Conservation (phyloP, 2,329 filamentous ascomycete genomes). For the Mycosphaerella sp. region DNA sequence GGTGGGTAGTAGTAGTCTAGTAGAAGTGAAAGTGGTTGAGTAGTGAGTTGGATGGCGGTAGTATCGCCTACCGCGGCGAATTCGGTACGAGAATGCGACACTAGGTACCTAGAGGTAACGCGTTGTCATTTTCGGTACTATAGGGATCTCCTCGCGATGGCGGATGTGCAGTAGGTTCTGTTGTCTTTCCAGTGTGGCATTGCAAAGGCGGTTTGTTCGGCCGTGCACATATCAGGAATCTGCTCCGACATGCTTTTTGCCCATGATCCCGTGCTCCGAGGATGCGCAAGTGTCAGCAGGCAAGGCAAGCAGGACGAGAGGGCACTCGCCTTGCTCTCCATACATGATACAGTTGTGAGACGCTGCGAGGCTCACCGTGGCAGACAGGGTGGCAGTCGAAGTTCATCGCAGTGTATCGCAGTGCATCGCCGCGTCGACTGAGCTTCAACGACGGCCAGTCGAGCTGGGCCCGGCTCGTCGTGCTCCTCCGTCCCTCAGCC, state of each 20-base stretch:
- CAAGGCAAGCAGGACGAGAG: neutral
- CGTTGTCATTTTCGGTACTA: slow-evolving; percentile 9
- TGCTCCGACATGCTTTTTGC: slow-evolving; percentile 17
- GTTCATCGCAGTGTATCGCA: neutral
- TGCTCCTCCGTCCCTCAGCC: slow-evolving; percentile 7
- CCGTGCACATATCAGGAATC: slow-evolving; percentile 16
- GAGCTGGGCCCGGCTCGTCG: slow-evolving; percentile 9
- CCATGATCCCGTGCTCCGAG: neutral
- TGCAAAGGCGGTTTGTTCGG: slow-evolving; percentile 15
- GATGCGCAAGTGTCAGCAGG: neutral
- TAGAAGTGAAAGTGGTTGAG: neutral
- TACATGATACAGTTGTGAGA: slow-evolving; percentile 9
- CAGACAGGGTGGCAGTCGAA: neutral
- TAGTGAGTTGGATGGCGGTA: neutral
- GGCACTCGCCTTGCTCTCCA: neutral
- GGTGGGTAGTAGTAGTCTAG: neutral
- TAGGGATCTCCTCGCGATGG: slow-evolving; percentile 18
- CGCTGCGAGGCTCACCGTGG: slow-evolving; percentile 5
- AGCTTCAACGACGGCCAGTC: slow-evolving; percentile 17
- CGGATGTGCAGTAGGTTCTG: slow-evolving; percentile 5
- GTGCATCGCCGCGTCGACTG: slow-evolving; percentile 13
- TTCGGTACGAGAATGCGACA: slow-evolving; percentile 21
- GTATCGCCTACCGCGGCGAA: slow-evolving; percentile 2
- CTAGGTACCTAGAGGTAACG: neutral
- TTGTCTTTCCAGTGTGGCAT: slow-evolving; percentile 11